Evolutionary conservation across 192 early-diverging fungal species (phyloP), one percentile per base, ranked within the genome.

Genomic region (Umbelopsis vinacea): DNA sequence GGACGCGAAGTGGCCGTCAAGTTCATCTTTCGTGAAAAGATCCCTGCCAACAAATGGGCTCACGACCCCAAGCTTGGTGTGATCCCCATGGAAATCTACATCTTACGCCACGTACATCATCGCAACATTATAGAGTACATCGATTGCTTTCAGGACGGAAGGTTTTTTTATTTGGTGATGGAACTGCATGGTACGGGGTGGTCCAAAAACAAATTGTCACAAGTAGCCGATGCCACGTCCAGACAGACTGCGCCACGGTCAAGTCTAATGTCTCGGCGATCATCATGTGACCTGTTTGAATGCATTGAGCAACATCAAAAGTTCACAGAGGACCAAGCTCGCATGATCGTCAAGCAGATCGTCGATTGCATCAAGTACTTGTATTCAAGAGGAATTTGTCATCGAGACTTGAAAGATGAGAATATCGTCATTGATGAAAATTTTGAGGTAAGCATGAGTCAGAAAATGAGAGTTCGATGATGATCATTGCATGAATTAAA

Each of bases 321-420:
- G 66, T 87, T 95, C 68, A 75, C 84, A 40, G 92, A 95, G 71
- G 53, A 78, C 11, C 76, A 88, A 45, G 90, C 91, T 1, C 80
- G 84, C 26, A 77, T 80, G 66, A 89, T 95, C 38, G 92, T 94
- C 68, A 72, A 71, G 21, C 93, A 95, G 67, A 89, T 94, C 66
- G 87, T 86, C 0, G 74, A 81, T 0, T 91, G 90, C 53, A 83
- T 95, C 15, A 54, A 82, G 10, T 87, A 92, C 71, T 79, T 95
- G 17, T 86, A 92, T 55, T 70, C 47, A 1, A 74, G 76, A 1
- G 86, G 84, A 37, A 88, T 95, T 45, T 89, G 92, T 33, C 93
- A 95, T 74, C 86, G 92, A 23, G 92, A 93, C 69, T 87, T 95
- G 73, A 95, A 93, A 81, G 93, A 93, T 74, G 91, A 92, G 53